Base-by-base conservation (phyloP, 192 early-diverging fungal species). In the Gaertneriomyces semiglobifer region DNA sequence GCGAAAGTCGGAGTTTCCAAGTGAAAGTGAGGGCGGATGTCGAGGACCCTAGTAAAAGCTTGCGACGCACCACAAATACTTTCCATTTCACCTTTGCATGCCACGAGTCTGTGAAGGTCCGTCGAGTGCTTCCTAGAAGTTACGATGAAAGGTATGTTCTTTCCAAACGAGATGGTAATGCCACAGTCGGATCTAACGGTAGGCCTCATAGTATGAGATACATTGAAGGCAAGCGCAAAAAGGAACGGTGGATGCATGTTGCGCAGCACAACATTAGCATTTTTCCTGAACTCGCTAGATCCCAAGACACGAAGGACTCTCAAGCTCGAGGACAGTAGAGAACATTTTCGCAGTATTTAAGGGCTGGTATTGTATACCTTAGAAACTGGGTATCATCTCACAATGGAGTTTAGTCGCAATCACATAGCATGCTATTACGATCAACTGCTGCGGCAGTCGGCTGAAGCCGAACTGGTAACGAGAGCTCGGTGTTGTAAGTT, bases 11-110 rank as follows among this genome's bases (percentile, higher is more conserved):
- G 86, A 75, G 82, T 39, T 57, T 76, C 55, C 63, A 74, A 45
- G 66, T 84, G 6, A 72, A 82, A 66, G 89, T 86, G 43, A 77
- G 83, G 2, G 92, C 89, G 2, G 87, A 94, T 74, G 90, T 97
- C 10, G 69, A 90, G 48, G 85, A 93, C 72, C 79, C 90, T 40
- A 65, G 75, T 52, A 76, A 76, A 8, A 81, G 74, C 19, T 77
- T 76, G 0, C 69, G 82, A 0, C 84, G 89, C 45, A 89, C 85
- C n/a, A 92, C 90, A 44, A 95, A 97, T 74, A 81, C 82, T 0
- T 97, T 97, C 61, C 86, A 92, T 76, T 90, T 95, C 60, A 95
- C 91, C 40, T 93, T 97, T 65, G 62, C 33, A 33, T 63, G 52
- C 46, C 44, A 20, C 18, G 72, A 41, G 56, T 40, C 8, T 53